Conservation (phyloP, 2,329 filamentous ascomycete species). For the Neocatenulostroma microsporum region DNA sequence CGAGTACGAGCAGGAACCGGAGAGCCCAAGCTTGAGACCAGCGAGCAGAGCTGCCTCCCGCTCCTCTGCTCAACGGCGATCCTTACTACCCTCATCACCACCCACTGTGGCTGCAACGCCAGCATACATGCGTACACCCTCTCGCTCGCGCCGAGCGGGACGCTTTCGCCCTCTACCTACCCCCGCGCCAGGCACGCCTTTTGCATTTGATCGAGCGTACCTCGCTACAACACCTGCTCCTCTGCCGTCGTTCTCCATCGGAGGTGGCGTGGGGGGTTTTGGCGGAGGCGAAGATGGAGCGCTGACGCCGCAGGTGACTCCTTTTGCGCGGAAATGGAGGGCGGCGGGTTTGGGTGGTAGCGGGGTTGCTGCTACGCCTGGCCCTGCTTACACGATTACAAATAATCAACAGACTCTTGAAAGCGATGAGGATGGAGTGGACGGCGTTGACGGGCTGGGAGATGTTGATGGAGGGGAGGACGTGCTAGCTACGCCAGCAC, state of each 20-base stretch:
- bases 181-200: conserved; percentile 23
- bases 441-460: background rate
- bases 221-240: conserved; percentile 24
- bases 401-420: too few species aligned
- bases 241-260: conserved; percentile 2
- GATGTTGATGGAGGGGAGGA: too few species aligned
- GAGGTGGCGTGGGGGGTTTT: conserved; percentile 2
- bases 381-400: too few species aligned
- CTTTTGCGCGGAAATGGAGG: conserved; percentile 31
- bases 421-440: background rate
- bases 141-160: conserved; percentile 18
- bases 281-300: conserved; percentile 4
- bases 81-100: background rate
- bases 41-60: conserved; percentile 18
- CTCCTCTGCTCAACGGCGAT: conserved; percentile 14
- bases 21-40: conserved; percentile 24
- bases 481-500: conserved; percentile 7
- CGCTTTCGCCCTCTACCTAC: conserved; percentile 26
- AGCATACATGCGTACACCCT: conserved; percentile 42
- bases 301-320: conserved; percentile 31
- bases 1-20: conserved; percentile 6
- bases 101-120: conserved; percentile 15
- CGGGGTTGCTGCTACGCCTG: too few species aligned
- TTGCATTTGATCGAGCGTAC: conserved; percentile 22
- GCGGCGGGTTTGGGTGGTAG: conserved; percentile 26